Conservation (phyloP, 371 early-diverging fungal species). For the Mortierella sp. region DNA sequence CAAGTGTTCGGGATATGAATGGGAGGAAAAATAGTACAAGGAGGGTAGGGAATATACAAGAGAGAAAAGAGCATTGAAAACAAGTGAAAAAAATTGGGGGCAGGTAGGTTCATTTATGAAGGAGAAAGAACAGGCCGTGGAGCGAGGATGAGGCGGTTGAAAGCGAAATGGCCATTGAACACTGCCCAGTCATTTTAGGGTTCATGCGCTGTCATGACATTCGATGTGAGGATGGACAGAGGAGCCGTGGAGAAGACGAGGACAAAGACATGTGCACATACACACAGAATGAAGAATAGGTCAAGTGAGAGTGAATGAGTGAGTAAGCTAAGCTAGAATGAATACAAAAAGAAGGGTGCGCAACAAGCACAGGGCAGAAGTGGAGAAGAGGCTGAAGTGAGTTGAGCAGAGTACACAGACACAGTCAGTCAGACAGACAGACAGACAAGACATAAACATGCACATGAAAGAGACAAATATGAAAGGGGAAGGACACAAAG, state of each 20-base stretch:
- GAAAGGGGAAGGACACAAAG: neutral
- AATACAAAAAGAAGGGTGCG: neutral
- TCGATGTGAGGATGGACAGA: neutral
- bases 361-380: slow-evolving; percentile 2
- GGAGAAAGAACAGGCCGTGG: neutral
- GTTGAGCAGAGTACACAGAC: too few species aligned
- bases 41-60: neutral
- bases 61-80: neutral
- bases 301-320: neutral
- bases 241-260: neutral
- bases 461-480: neutral
- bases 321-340: neutral
- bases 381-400: neutral
- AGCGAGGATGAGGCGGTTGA: neutral
- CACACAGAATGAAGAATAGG: neutral
- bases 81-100: neutral
- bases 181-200: neutral
- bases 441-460: neutral
- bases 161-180: neutral
- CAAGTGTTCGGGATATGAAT: slow-evolving; percentile 6
- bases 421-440: neutral
- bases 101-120: neutral
- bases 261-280: neutral
- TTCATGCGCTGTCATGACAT: neutral
- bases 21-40: neutral